Evolutionary conservation across 176 grass and related monocot species (phyloP).

Genomic region (Aegilops longissima): DNA sequence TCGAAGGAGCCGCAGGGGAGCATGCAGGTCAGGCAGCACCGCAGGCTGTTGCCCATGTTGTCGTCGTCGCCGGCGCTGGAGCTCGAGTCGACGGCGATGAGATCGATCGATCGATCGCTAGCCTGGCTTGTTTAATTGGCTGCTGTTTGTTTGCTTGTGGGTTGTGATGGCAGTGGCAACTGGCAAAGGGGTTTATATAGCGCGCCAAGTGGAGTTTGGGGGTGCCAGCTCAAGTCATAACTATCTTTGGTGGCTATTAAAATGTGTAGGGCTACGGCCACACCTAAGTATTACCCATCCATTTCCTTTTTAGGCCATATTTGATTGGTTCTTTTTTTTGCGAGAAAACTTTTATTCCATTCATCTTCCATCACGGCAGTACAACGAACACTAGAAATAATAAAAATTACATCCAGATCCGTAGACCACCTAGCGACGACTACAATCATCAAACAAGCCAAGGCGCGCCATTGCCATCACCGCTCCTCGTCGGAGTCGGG

Average conservation of each 20-base stretch:
- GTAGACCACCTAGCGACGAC: no score
- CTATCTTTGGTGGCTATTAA: conserved; percentile 30
- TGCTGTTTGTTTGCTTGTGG: not conserved
- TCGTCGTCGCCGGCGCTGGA: not conserved
- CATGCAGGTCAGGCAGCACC: conserved; percentile 88
- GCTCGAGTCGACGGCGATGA: not conserved
- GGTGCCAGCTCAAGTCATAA: conserved; percentile 28
- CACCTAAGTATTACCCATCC: not conserved
- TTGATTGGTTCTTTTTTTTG: not conserved
- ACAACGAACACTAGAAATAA: no score
- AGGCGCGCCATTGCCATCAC: no score
- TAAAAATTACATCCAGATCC: no score
- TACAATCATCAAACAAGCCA: no score
- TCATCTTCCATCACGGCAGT: no score
- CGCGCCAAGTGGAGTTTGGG: conserved; percentile 27
- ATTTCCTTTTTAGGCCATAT: not conserved
- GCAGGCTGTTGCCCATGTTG: conserved; percentile 87
- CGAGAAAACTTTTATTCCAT: no score
- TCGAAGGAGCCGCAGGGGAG: conserved; percentile 89
- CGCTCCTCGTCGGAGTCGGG: no score
- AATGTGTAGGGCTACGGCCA: not conserved
- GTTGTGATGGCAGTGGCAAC: conserved; percentile 28
- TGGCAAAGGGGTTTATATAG: conserved; percentile 39
- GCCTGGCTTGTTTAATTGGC: conserved; percentile 21
- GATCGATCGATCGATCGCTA: not conserved